Evolutionary conservation across 1,284 basidiomycete genomes (phyloP).

Genomic region (Coniferiporia sulphurascens): DNA sequence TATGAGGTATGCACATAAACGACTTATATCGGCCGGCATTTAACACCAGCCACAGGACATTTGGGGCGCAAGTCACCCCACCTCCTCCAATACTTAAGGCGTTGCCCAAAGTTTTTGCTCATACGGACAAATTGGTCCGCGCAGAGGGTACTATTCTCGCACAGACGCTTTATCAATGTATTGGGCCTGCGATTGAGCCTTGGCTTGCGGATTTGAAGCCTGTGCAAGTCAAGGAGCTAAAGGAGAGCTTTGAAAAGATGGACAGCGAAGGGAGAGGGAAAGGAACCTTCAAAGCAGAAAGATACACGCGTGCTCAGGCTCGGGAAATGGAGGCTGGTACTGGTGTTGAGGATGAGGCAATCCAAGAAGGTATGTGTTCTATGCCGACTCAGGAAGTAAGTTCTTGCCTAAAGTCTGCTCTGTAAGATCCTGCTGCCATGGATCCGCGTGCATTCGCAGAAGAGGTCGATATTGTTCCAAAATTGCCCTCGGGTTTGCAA

Average conservation of each 20-base stretch:
- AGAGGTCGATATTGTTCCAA: slow-evolving; percentile 73
- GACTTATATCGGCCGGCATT: neutral
- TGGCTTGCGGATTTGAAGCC: slow-evolving; percentile 93
- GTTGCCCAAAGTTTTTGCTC: slow-evolving; percentile 91
- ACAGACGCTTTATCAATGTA: slow-evolving; percentile 80
- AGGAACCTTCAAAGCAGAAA: slow-evolving; percentile 73
- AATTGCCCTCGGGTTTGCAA: slow-evolving; percentile 73
- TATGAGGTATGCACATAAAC: slow-evolving; percentile 42
- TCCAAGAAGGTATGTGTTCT: slow-evolving; percentile 30
- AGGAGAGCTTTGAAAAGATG: slow-evolving; percentile 83
- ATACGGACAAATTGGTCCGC: slow-evolving; percentile 94
- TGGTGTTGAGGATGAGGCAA: slow-evolving; percentile 33
- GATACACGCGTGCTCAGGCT: slow-evolving; percentile 76
- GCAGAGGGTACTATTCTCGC: slow-evolving; percentile 84
- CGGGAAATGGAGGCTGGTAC: slow-evolving; percentile 64
- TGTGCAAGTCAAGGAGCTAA: slow-evolving; percentile 96
- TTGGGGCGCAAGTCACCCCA: slow-evolving; percentile 77
- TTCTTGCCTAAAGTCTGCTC: neutral
- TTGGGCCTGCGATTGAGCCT: slow-evolving; percentile 85
- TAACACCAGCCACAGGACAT: slow-evolving; percentile 46
- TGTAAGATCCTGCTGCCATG: slow-evolving; percentile 43
- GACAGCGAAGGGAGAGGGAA: slow-evolving; percentile 82
- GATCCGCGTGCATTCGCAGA: slow-evolving; percentile 86
- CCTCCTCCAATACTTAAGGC: slow-evolving; percentile 80
- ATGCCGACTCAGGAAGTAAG: neutral